Percentiles rank a stretch among this genome's conserved stretches.
Evolutionary conservation across 192 early-diverging fungal species (phyloP).

Genomic region (Rhizoclosmatium sp.): DNA sequence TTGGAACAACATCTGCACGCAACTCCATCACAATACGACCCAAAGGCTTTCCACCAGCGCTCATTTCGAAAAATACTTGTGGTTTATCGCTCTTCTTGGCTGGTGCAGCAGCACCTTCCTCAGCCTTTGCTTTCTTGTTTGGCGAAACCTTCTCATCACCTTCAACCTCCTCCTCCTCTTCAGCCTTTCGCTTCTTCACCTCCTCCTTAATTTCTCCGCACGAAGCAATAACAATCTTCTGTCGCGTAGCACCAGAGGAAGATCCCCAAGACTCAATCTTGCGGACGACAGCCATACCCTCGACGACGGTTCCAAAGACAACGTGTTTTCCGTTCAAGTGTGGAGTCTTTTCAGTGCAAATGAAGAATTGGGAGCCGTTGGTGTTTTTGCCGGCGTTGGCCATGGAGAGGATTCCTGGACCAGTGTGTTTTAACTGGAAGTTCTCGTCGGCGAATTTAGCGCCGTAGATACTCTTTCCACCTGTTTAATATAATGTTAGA

Average conservation of each 20-base stretch:
- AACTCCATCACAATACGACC: slow-evolving; percentile 20
- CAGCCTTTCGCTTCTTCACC: slow-evolving; percentile 40
- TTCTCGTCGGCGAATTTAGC: slow-evolving; percentile 90
- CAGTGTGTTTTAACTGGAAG: slow-evolving; percentile 75
- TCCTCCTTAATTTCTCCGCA: slow-evolving; percentile 67
- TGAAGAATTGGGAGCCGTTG: slow-evolving; percentile 92
- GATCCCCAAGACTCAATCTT: slow-evolving; percentile 78
- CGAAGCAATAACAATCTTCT: slow-evolving; percentile 71
- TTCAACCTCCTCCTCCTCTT: slow-evolving; percentile 1
- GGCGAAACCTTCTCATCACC: slow-evolving; percentile 2
- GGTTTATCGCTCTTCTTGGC: slow-evolving; percentile 1
- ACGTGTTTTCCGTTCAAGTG: slow-evolving; percentile 74
- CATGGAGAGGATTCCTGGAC: slow-evolving; percentile 61
- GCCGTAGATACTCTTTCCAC: slow-evolving; percentile 81
- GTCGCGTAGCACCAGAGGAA: slow-evolving; percentile 63
- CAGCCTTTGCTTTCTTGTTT: slow-evolving; percentile 14
- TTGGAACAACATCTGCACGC: slow-evolving; percentile 56
- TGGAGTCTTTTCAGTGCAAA: slow-evolving; percentile 84
- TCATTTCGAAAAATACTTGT: slow-evolving; percentile 25
- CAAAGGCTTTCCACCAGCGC: slow-evolving; percentile 11
- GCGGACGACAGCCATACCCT: slow-evolving; percentile 70
- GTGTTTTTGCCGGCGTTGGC: slow-evolving; percentile 69
- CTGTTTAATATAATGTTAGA: background rate
- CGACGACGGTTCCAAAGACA: slow-evolving; percentile 60
- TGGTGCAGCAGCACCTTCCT: background rate